A percentile compares a stretch with the other conserved stretches of the same genome.
These are phyloP conservation scores for Aspergillus pseudotamarii DNA, from an alignment of 2,329 filamentous ascomycete genomes.

Conservation along the genomic window DNA sequence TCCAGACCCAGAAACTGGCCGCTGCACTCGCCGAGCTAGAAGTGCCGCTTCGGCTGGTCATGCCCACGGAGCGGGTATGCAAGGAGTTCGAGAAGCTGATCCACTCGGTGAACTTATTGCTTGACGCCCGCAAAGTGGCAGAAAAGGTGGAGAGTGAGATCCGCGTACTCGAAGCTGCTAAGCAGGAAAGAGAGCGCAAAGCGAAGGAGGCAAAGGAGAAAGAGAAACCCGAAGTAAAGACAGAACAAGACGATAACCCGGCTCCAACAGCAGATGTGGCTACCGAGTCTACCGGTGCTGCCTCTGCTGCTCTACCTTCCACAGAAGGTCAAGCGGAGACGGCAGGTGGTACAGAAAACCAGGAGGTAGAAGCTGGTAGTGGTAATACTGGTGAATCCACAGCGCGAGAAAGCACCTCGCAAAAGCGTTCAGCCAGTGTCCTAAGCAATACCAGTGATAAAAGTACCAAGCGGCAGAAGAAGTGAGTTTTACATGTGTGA, in stretches of 20 bases:
- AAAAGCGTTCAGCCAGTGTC: slow-evolving; percentile 83
- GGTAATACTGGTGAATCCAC: slow-evolving; percentile 14
- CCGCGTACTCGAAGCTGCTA: slow-evolving; percentile 48
- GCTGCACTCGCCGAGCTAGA: slow-evolving; percentile 51
- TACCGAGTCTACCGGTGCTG: slow-evolving; percentile 17
- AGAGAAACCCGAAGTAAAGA: slow-evolving; percentile 37
- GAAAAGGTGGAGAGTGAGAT: slow-evolving; percentile 54
- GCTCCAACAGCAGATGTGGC: slow-evolving; percentile 11
- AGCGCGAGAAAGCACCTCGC: slow-evolving; percentile 34
- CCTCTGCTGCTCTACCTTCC: slow-evolving; percentile 13
- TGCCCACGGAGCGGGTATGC: slow-evolving; percentile 54
- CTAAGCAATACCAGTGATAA: slow-evolving; percentile 70
- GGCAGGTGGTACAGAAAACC: slow-evolving; percentile 1
- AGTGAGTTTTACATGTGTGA: slow-evolving; percentile 25
- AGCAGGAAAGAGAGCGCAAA: slow-evolving; percentile 43
- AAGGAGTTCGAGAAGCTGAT: slow-evolving; percentile 54
- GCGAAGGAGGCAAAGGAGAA: slow-evolving; percentile 31
- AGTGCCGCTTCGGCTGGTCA: slow-evolving; percentile 49
- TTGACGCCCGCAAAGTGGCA: slow-evolving; percentile 51
- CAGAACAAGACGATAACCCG: slow-evolving; percentile 35
- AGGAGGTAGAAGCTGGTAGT: slow-evolving; percentile 5
- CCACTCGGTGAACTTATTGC: slow-evolving; percentile 48
- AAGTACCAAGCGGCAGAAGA: slow-evolving; percentile 54
- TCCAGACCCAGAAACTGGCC: slow-evolving; percentile 52
- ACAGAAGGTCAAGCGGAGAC: slow-evolving; percentile 7